These are phyloP conservation scores for Alternaria tenuissima DNA, from an alignment of 2,329 filamentous ascomycete species.

Conservation along the genomic window DNA sequence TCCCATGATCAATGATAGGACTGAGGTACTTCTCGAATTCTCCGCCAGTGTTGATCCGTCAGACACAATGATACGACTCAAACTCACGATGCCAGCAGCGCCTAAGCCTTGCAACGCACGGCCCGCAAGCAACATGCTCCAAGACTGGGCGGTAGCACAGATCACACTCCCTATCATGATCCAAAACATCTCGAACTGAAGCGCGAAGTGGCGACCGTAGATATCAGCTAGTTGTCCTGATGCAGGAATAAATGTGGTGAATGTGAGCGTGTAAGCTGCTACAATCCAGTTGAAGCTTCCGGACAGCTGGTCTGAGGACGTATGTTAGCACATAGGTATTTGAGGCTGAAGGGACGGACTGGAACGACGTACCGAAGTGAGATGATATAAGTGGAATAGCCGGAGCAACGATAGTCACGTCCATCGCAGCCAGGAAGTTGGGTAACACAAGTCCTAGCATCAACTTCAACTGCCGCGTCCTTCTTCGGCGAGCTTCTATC, in stretches of 20 bases:
- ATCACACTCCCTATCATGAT: slow-evolving; percentile 66
- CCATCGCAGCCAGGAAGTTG: slow-evolving; percentile 68
- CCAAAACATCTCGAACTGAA: slow-evolving; percentile 64
- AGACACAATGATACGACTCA: slow-evolving; percentile 69
- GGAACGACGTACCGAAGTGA: slow-evolving; percentile 64
- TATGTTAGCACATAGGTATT: slow-evolving; percentile 7
- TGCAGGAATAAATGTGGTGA: slow-evolving; percentile 71
- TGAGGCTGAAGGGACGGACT: neutral
- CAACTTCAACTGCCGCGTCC: slow-evolving; percentile 66
- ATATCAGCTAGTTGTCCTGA: slow-evolving; percentile 72
- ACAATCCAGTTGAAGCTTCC: slow-evolving; percentile 66
- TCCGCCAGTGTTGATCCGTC: slow-evolving; percentile 73
- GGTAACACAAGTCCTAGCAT: slow-evolving; percentile 67
- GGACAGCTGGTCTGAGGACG: slow-evolving; percentile 62
- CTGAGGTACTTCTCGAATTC: slow-evolving; percentile 73
- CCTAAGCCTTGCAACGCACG: slow-evolving; percentile 70
- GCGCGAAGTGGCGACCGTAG: slow-evolving; percentile 67
- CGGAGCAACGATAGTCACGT: slow-evolving; percentile 70
- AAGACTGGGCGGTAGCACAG: slow-evolving; percentile 67
- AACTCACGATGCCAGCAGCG: slow-evolving; percentile 68
- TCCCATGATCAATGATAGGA: slow-evolving; percentile 69
- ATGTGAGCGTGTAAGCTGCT: slow-evolving; percentile 72
- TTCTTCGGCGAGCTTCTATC: slow-evolving; percentile 20
- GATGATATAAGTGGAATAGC: slow-evolving; percentile 69
- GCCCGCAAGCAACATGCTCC: slow-evolving; percentile 68